Evolutionary conservation across 345 rosid genomes (phyloP), one percentile per base, ranked within the genome.

Genomic region (Nephelium lappaceum): DNA sequence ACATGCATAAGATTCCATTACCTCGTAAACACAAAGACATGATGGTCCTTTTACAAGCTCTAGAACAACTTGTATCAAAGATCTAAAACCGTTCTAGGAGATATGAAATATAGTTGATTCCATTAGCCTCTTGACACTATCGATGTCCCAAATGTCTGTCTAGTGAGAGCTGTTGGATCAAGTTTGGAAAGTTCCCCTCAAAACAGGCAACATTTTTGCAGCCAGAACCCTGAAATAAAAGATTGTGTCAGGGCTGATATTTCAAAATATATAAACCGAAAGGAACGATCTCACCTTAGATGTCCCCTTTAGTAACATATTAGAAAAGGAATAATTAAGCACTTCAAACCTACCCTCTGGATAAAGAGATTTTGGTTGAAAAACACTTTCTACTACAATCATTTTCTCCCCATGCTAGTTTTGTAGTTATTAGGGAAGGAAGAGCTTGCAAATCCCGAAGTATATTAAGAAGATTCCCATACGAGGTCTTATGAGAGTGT

Each of bases 161-260:
- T 83, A 97, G 78, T 49, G 99, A 98, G 62, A 96, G 98, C 84
- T 93, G 95, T 91, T 96, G 94, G 80, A 96, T 91, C 80, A 94
- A 87, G 78, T 82, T 93, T n/a, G 99, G 99, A 64, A 96, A 93
- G 86, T 83, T 94, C 15, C 98, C 99, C 85, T 96, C 99, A 84
- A 96, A 96, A 86, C 95, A 91, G 39, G 95, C 93, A 82, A 96
- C 99, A 85, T 94, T 87, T 85, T 94, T 94, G 97, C 98, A 96
- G 77, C 99, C 99, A 85, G 88, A 88, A 81, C 99, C 99, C 99
- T 96, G 88, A n/a, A n/a, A n/a, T n/a, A n/a, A n/a, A n/a, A n/a
- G n/a, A n/a, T n/a, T n/a, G n/a, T n/a, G n/a, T n/a, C n/a, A n/a
- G n/a, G n/a, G n/a, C n/a, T n/a, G n/a, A 76, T 67, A 76, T 38